A percentile compares a stretch with the other conserved stretches of the same genome.
Evolutionary conservation across 1,284 basidiomycete species (phyloP).

Genomic region (Cystobasidium pallidum): DNA sequence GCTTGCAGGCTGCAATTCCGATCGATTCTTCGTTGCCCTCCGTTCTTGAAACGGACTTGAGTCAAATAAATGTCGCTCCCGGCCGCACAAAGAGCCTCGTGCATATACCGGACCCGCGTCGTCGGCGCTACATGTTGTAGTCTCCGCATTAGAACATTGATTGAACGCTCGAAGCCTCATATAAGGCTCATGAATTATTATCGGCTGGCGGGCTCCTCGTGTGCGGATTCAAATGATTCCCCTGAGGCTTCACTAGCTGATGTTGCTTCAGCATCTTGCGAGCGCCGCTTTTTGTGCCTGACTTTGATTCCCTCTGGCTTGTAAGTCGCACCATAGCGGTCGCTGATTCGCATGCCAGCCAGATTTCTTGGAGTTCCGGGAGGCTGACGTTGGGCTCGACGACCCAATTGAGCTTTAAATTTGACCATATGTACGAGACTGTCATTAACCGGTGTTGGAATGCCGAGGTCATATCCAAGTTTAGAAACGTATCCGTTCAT

Average conservation of each 20-base stretch:
- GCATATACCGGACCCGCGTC: no score
- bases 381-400: background rate
- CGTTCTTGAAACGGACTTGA: no score
- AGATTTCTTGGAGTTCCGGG: background rate
- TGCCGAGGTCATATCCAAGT: conserved; percentile 66
- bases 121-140: no score
- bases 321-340: conserved; percentile 21
- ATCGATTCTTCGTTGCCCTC: no score
- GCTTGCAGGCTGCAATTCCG: no score
- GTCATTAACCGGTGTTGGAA: conserved; percentile 68
- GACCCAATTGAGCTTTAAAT: conserved; percentile 10
- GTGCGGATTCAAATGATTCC: background rate
- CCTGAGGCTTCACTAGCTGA: background rate
- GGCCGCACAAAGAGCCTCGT: no score
- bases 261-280: background rate
- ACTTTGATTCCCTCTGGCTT: conserved; percentile 8
- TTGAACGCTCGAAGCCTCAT: no score
- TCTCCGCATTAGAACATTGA: no score
- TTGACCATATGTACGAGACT: conserved; percentile 68
- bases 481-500: conserved; percentile 82
- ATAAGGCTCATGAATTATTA: no score
- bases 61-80: no score
- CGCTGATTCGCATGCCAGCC: background rate
- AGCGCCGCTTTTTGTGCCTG: background rate
- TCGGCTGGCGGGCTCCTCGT: no score